Conservation (phyloP, 1,139 yeast species). For the Protomyces inundatus region DNA sequence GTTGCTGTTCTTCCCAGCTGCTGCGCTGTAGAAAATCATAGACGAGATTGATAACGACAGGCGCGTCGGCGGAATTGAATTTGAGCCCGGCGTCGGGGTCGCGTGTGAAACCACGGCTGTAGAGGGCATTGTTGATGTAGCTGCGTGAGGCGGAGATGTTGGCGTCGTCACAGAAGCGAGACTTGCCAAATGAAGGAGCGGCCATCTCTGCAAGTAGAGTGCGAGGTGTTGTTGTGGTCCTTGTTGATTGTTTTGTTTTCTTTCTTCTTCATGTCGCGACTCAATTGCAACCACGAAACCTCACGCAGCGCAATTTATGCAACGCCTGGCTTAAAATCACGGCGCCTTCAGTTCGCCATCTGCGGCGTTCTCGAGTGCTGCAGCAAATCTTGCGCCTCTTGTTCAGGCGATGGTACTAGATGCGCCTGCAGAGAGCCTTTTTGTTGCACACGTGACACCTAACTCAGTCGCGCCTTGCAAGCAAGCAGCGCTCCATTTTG, state of each 20-base stretch:
- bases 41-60: conserved; percentile 13
- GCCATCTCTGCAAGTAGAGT: neutral
- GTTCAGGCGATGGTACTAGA: too few species aligned
- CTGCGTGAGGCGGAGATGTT: conserved; percentile 16
- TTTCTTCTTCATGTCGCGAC: neutral
- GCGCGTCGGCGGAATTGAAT: conserved; percentile 26
- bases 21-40: conserved; percentile 18
- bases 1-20: conserved; percentile 9
- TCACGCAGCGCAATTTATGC: too few species aligned
- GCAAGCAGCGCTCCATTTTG: too few species aligned
- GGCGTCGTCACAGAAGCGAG: conserved; percentile 17
- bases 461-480: too few species aligned
- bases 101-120: conserved; percentile 3
- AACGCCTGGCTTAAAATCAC: too few species aligned
- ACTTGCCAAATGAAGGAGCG: conserved; percentile 13
- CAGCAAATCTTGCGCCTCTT: too few species aligned
- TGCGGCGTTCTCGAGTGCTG: too few species aligned
- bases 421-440: too few species aligned
- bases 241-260: neutral
- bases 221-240: neutral
- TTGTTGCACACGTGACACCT: too few species aligned
- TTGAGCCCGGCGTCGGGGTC: conserved; percentile 8
- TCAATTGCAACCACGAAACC: too few species aligned
- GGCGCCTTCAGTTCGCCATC: too few species aligned
- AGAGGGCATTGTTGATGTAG: conserved; percentile 13